Percentiles rank a stretch among this genome's conserved stretches.
These are phyloP conservation scores for Laburnicola sp. DNA, from an alignment of 2,329 filamentous ascomycete genomes.

Conservation along the genomic window DNA sequence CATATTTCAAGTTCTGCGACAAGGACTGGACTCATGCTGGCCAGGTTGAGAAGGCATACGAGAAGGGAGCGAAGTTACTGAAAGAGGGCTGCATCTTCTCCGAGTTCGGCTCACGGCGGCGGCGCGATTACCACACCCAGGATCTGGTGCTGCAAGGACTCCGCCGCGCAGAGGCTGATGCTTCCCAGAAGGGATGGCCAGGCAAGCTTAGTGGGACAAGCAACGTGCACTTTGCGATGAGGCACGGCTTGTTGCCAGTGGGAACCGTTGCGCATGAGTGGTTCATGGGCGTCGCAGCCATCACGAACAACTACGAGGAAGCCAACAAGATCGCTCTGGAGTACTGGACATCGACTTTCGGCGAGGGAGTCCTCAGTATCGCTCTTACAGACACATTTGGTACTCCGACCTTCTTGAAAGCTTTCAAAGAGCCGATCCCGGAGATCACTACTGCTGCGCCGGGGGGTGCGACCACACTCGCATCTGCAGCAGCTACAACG, in stretches of 20 bases:
- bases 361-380: slow-evolving; percentile 78
- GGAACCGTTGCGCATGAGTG: slow-evolving; percentile 96
- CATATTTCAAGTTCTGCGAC: slow-evolving; percentile 97
- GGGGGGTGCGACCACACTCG: slow-evolving; percentile 44
- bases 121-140: slow-evolving; percentile 93
- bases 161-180: slow-evolving; percentile 75
- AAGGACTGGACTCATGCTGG: slow-evolving; percentile 86
- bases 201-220: slow-evolving; percentile 86
- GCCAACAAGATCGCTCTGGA: slow-evolving; percentile 83
- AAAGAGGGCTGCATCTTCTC: slow-evolving; percentile 86
- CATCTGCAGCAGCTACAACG: slow-evolving; percentile 49
- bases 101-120: slow-evolving; percentile 87
- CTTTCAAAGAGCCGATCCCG: slow-evolving; percentile 73
- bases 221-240: slow-evolving; percentile 96
- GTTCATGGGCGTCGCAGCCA: slow-evolving; percentile 98
- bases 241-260: slow-evolving; percentile 79
- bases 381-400: slow-evolving; percentile 97
- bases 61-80: slow-evolving; percentile 77
- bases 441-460: slow-evolving; percentile 46
- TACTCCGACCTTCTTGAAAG: slow-evolving; percentile 81
- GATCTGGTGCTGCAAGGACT: slow-evolving; percentile 87
- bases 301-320: slow-evolving; percentile 79
- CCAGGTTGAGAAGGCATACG: slow-evolving; percentile 81
- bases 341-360: slow-evolving; percentile 92
- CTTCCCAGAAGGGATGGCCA: slow-evolving; percentile 62